Base-by-base conservation (phyloP, 2,329 filamentous ascomycete genomes). In the Colletotrichum cordylinicola region DNA sequence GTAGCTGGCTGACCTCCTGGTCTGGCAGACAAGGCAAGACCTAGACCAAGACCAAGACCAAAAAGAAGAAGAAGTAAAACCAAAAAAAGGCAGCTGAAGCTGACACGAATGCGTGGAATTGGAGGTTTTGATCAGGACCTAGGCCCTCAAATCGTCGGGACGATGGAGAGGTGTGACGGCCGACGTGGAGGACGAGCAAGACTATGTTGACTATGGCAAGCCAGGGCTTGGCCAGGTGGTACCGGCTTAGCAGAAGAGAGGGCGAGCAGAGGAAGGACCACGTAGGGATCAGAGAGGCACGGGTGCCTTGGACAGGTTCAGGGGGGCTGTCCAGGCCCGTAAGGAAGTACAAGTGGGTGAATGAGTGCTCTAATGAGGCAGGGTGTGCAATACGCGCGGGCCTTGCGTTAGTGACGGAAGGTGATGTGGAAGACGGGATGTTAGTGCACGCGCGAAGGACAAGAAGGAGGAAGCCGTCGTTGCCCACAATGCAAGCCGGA, bases 171-270 rank as follows among this genome's bases (percentile, higher is more conserved):
- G 74, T 76, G 74, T 64, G 74, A 76, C 74, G 65, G 24, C 69
- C 74, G 70, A 74, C 70, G 62, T 65, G 74, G 65, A 69, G 43
- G 74, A 69, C 58, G 56, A 68, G 70, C 58, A 70, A 76, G 65
- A 76, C 74, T 73, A 76, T 65, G 74, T 43, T 65, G 65, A 76
- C 74, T 68, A 69, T 65, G 74, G 64, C 74, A 68, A 76, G 74
- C 74, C 74, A 67, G 72, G 70, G 70, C 70, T 76, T 69, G 65
- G 58, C 64, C 58, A 35, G 52, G 43, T 33, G 43, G 70, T 76
- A 74, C 58, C 55, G 33, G 27, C 21, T 35, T 65, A 60, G 58
- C 64, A 73, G 56, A 24, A 18, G 48, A 64, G 64, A 58, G 39
- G 55, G n/a, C 18, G 39, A 39, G 55, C 18, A 55, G 60, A 61